Evolutionary conservation across 306 rosid genomes (phyloP), one percentile per base, ranked within the genome.

Genomic region (Arachis hypogaea): DNA sequence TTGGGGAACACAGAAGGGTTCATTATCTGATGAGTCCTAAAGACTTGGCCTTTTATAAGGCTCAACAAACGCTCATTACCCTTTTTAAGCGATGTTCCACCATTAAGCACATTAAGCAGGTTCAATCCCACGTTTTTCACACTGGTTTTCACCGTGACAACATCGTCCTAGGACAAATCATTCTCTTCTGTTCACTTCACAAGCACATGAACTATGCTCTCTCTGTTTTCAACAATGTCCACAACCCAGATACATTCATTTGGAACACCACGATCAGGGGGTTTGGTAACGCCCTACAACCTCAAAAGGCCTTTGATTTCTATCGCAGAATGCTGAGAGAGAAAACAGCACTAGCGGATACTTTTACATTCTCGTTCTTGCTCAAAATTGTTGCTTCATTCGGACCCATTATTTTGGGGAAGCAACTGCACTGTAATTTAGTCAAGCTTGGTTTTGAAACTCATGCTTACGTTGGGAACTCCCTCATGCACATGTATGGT

Each of bases 201-300:
- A 87, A 85, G 28, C 86, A 85, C 14, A 82, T 87, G 83, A 82
- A 83, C 46, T 84, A 90, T 42, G 94, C 92, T 3, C 56, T 75
- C 68, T 75, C 82, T 5, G 83, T 86, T 11, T 90, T 93, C 56
- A 11, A 81, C 44, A 42, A 45, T 11, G 67, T 93, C 18, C 49
- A 81, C 50, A 85, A 79, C 72, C 89, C 96, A 5, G 92, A 93
- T 58, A 82, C 78, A 7, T 93, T 90, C 77, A 74, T 85, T 2
- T 88, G 87, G 86, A 90, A 93, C 60, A 81, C 96, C 55, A 88
- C 88, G 86, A 87, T 90, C 28, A 88, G 98, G 58, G 98, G 93
- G 12, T 85, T 85, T 63, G 92, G 88, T 18, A 87, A 80, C 42
- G 66, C 79, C 8, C 5, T 9, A 50, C 68, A 79, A 68, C 83